These are phyloP conservation scores for Lachancea sp. DNA, from an alignment of 805 yeast species.

Conservation along the genomic window DNA sequence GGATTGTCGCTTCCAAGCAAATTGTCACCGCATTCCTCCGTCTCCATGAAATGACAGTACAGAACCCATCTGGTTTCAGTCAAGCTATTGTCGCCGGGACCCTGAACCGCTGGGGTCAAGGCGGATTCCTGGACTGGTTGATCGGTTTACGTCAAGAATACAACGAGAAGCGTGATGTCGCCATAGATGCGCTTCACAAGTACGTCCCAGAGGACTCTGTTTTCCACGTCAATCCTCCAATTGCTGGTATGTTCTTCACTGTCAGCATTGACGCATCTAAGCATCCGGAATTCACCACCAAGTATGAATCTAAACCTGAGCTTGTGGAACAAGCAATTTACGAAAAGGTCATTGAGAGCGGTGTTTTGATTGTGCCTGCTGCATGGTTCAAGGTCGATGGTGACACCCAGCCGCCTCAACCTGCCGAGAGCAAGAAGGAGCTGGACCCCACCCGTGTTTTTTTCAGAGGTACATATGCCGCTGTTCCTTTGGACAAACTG, in stretches of 20 bases:
- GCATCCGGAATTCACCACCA: conserved; percentile 67
- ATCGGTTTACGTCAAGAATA: conserved; percentile 77
- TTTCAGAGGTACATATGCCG: conserved; percentile 86
- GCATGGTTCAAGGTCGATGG: conserved; percentile 66
- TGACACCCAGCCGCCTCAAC: conserved; percentile 54
- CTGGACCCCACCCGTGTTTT: conserved; percentile 45
- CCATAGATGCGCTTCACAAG: conserved; percentile 66
- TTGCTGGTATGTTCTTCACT: conserved; percentile 85
- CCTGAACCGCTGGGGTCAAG: conserved; percentile 83
- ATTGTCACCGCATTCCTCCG: conserved; percentile 62
- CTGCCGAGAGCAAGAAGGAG: conserved; percentile 37
- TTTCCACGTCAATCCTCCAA: conserved; percentile 49
- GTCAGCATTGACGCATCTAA: conserved; percentile 64
- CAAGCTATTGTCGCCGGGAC: conserved; percentile 64
- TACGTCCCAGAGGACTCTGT: conserved; percentile 35
- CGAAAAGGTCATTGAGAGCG: conserved; percentile 52
- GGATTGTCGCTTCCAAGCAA: conserved; percentile 70
- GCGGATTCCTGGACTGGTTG: conserved; percentile 84
- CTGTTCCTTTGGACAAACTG: conserved; percentile 64
- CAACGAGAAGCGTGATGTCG: conserved; percentile 80
- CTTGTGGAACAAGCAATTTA: conserved; percentile 60
- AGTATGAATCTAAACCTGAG: conserved; percentile 50
- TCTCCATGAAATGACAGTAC: conserved; percentile 75
- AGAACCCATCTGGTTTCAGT: conserved; percentile 75
- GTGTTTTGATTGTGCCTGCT: conserved; percentile 74